Evolutionary conservation across 768 basidiomycete species (phyloP), one percentile per base, ranked within the genome.

Genomic region (Boletus tomentosulus): DNA sequence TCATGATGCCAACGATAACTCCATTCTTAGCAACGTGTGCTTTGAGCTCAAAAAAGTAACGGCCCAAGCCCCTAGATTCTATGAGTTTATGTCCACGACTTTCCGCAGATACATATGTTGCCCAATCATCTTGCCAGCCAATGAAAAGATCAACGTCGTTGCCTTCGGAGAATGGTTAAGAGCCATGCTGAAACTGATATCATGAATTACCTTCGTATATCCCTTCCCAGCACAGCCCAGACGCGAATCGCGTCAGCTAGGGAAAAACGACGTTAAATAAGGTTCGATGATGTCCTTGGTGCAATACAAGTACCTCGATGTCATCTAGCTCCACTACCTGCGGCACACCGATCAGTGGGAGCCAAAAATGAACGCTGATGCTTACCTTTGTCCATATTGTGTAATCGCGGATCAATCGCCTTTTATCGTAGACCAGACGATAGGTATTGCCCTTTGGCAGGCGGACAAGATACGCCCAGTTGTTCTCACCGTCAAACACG

Each of bases 391-490:
- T 68, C 68, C 68, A 71, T 56, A 72, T 64, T 3, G 46, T 52
- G 27, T 58, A 62, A 28, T 62, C 48, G 24, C 50, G 50, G 10
- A 71, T 25, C 28, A 60, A 48, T 25, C 25, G 57, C 27, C 62
- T 69, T 41, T 63, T 62, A 45, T 16, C 56, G 49, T 70, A 71
- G n/a, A 60, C 56, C 43, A 72, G 48, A 15, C 61, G 61, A 37
- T 69, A 67, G 3, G 38, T 57, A 13, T 51, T 51, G 39, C 66
- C 59, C 55, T 69, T 72, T 25, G 34, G 47, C 39, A 60, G 51
- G 19, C 66, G 69, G 15, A 70, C 57, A 13, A 70, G 58, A 61
- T 72, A 50, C 43, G 71, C 71, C 67, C 67, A 71, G 44, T 71
- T 72, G 10, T 66, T 55, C 53, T 69, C 62, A 25, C 66, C 57